Conservation (phyloP, 768 basidiomycete species). For the Naematelia aurantialba region DNA sequence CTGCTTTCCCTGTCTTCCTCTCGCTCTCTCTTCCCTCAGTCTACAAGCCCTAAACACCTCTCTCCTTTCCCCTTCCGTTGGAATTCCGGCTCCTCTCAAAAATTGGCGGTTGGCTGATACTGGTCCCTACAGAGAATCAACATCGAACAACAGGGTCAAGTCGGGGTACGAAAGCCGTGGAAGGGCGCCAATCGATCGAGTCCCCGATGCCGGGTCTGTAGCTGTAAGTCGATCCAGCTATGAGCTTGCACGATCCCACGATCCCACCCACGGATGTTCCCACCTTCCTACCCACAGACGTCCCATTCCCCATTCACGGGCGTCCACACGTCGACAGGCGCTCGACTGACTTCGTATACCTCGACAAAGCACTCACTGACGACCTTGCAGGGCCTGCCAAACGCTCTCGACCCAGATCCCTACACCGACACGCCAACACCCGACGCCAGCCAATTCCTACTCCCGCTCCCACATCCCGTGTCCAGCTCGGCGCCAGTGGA, state of each 20-base stretch:
- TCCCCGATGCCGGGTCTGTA: constrained; percentile 62
- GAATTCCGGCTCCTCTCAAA: not conserved
- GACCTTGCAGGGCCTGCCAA: constrained; percentile 25
- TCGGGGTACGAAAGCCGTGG: constrained; percentile 63
- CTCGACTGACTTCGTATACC: too few species aligned
- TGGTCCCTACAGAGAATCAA: constrained; percentile 59
- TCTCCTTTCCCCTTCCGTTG: too few species aligned
- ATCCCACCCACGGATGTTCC: not conserved
- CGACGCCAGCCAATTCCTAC: not conserved
- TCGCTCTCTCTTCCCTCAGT: too few species aligned
- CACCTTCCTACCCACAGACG: not conserved
- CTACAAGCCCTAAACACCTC: too few species aligned
- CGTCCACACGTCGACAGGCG: too few species aligned
- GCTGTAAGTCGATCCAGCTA: constrained; percentile 17
- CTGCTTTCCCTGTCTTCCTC: not conserved
- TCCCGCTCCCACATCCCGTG: too few species aligned
- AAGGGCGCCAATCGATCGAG: constrained; percentile 66
- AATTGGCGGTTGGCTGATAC: not conserved
- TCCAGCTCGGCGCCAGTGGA: not conserved
- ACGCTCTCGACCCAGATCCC: constrained; percentile 24
- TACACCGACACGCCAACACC: constrained; percentile 12
- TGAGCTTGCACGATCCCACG: not conserved
- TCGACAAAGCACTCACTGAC: too few species aligned
- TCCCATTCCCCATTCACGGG: too few species aligned
- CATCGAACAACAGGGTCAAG: constrained; percentile 78